Evolutionary conservation across 2,329 filamentous ascomycete genomes (phyloP), one percentile per base, ranked within the genome.

Genomic region (Falciphora oryzae): DNA sequence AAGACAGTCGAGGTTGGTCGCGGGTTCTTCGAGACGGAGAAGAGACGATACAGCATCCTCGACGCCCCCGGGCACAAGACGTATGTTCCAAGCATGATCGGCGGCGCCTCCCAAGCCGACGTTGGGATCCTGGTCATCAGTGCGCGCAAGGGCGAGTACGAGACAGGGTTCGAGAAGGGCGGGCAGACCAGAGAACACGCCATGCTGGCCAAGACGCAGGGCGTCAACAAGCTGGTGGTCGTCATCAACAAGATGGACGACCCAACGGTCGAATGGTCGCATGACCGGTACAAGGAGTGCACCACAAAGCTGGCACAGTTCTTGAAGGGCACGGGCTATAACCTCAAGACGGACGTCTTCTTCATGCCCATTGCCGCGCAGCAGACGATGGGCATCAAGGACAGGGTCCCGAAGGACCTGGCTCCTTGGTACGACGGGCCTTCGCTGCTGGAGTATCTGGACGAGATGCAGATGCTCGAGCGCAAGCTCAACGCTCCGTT

Each of bases 211-310:
- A 97, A 98, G 81, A 99, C 96, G 0, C 94, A 97, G 75, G 95
- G 95, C 78, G 95, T 99, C 66, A 96, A 96, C 84, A 97, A 97
- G 80, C 85, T 99, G 65, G 83, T 98, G 59, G 89, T 99, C 35
- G 95, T 85, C 63, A 93, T 97, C 75, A 99, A 99, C 86, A 99
- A 99, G 84, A 99, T 99, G 96, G 95, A 99, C 75, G 95, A 99
- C 75, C 83, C 89, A 14, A 99, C 95, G 3, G 96, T 99, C 63
- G 87, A 97, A 73, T 99, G 96, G 96, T 95, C 91, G 64, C 87
- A 97, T 71, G 91, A 91, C 57, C 89, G 95, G 65, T 99, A 92
- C 81, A 89, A 92, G 73, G 95, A 99, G 79, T 99, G 95, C 78
- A 93, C 88, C 4, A 88, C 88, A 69, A 99, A 98, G 81, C 86